Percentiles rank a stretch among this genome's conserved stretches.
phyloP scores from a whole-genome alignment of 495 filamentous ascomycete genomes.

The Aspergillus mulundensis region DNA sequence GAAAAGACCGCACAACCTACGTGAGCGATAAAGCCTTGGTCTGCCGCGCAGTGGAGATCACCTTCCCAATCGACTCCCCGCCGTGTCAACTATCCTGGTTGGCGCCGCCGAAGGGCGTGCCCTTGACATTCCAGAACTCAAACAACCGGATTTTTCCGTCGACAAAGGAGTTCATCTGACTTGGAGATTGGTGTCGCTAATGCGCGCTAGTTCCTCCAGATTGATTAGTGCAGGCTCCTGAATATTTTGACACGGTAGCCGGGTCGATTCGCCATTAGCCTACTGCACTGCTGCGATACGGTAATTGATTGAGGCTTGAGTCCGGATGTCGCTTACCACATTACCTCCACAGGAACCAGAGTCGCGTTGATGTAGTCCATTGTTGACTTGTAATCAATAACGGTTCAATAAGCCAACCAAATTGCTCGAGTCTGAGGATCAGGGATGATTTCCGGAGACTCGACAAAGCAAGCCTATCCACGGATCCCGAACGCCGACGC shows the following conservation, averaged over 20 bases:
- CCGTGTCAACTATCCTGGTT: constrained; percentile 14
- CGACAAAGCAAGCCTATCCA: too few relatives aligned
- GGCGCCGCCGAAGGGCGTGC: constrained; percentile 36
- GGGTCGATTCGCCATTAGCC: too few relatives aligned
- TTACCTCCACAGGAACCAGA: too few relatives aligned
- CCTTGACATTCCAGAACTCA: constrained; percentile 20
- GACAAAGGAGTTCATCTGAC: constrained; percentile 11
- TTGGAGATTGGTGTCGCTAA: not conserved
- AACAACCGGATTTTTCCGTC: constrained; percentile 7
- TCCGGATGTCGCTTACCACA: too few relatives aligned
- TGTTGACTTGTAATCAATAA: too few relatives aligned
- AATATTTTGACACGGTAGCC: not conserved
- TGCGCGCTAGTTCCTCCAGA: not conserved
- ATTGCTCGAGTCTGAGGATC: too few relatives aligned
- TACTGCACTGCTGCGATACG: too few relatives aligned
- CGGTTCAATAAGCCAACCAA: too few relatives aligned
- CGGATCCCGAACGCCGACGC: too few relatives aligned
- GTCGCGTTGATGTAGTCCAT: too few relatives aligned
- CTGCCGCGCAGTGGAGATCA: constrained; percentile 10
- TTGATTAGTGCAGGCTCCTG: not conserved
- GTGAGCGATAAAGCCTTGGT: not conserved
- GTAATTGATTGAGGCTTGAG: too few relatives aligned
- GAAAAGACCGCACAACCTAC: not conserved
- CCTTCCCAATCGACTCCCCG: constrained; percentile 15
- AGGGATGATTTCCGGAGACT: too few relatives aligned